These are phyloP conservation scores for Botryotinia calthae DNA, from an alignment of 2,329 filamentous ascomycete species.

Conservation along the genomic window DNA sequence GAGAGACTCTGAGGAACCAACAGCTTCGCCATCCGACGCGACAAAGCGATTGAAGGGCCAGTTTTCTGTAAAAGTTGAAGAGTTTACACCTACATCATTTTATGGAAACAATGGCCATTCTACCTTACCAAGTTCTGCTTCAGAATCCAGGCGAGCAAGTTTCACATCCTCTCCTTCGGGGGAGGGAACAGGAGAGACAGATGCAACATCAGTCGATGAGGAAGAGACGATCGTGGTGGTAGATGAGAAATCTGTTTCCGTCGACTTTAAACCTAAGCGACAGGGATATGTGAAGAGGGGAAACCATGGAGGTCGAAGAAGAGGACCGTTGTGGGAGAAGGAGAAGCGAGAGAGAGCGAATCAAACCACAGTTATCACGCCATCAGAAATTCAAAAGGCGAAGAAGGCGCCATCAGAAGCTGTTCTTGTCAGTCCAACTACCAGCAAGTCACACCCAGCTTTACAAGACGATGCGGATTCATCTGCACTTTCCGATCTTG, in stretches of 20 bases:
- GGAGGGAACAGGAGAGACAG: conserved; percentile 28
- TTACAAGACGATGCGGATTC: conserved; percentile 20
- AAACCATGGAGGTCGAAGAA: conserved; percentile 19
- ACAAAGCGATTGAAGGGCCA: conserved; percentile 19
- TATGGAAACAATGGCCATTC: background rate
- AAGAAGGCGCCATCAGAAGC: background rate
- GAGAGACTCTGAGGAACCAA: conserved; percentile 24
- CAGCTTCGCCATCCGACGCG: conserved; percentile 16
- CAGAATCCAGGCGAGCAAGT: conserved; percentile 20
- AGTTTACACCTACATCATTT: background rate
- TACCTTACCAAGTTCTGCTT: conserved; percentile 24
- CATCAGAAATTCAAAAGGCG: background rate
- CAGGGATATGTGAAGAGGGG: conserved; percentile 4
- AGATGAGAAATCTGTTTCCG: background rate
- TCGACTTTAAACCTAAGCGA: conserved; percentile 16
- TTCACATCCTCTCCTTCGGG: conserved; percentile 25
- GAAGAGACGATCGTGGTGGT: conserved; percentile 38
- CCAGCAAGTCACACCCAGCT: conserved; percentile 2
- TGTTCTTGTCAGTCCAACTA: background rate
- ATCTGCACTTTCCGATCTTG: conserved; percentile 20
- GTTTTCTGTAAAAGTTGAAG: conserved; percentile 23
- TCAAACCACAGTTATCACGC: background rate
- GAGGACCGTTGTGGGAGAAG: conserved; percentile 15
- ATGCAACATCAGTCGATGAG: conserved; percentile 39
- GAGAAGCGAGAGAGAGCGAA: conserved; percentile 16